Evolutionary conservation across 2,329 filamentous ascomycete species (phyloP), one percentile per base, ranked within the genome.

Genomic region (Nothomitra cinnamomea): DNA sequence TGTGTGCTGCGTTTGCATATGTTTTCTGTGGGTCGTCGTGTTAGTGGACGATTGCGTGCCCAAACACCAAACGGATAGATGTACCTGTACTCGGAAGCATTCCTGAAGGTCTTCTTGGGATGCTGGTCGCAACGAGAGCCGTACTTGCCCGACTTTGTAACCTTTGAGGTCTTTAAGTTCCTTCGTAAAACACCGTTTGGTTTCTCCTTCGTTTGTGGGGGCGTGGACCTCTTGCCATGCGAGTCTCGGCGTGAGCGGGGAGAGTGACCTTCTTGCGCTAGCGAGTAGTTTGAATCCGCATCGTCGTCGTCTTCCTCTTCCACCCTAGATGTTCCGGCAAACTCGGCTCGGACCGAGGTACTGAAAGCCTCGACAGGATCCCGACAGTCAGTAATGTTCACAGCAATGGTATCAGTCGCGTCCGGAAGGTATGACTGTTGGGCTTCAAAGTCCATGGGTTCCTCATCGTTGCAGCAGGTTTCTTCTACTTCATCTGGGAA

Each of bases 61-160:
- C 22, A 25, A 17, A 28, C 2, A 13, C 17, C 17, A 45, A 45
- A 40, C 28, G 13, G 35, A 21, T 35, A 32, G 38, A 6, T 25
- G 36, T 53, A 53, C 52, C 42, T 53, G 40, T 47, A 53, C 10
- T 53, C 52, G 8, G 38, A 38, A n/a, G 38, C 24, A 13, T 48
- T 53, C 24, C 32, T 53, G 41, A 53, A 53, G 22, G 21, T 53
- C 42, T 32, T n/a, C 24, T 53, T 53, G 15, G 41, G 17, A 53
- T 53, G 52, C 8, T 53, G 22, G 25, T 17, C 19, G 32, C 52
- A 53, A 22, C 25, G 40, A 15, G 24, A 49, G 10, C 43, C 28
- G 21, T 24, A 25, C 42, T 42, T 38, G 22, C 17, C 22, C 5
- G 36, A 19, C 19, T 53, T 53, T 36, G 40, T 48, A 13, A 53